phyloP scores from a whole-genome alignment of 2,329 filamentous ascomycete genomes.

The Acrocalymma vagum region DNA sequence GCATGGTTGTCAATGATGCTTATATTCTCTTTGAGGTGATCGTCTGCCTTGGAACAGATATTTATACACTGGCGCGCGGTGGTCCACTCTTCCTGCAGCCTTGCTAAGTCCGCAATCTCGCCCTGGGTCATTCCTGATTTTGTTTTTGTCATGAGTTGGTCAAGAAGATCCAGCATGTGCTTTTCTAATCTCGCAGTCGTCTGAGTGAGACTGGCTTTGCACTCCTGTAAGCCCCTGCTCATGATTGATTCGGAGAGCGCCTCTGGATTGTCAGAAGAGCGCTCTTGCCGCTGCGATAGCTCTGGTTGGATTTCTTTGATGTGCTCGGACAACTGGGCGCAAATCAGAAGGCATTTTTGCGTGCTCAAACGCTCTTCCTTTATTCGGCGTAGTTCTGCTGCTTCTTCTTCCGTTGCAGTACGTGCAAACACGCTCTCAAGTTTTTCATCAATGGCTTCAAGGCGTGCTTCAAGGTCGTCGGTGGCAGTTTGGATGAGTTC shows the following conservation, averaged over 20 bases:
- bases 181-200: constrained; percentile 14
- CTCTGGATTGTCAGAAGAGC: constrained; percentile 1
- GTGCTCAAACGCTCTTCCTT: constrained; percentile 18
- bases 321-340: constrained; percentile 16
- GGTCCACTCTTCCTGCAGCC: constrained; percentile 14
- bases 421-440: no score
- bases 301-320: constrained; percentile 13
- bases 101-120: constrained; percentile 7
- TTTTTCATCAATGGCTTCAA: constrained; percentile 20
- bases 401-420: constrained; percentile 5
- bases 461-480: constrained; percentile 18
- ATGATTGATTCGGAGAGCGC: constrained; percentile 11
- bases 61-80: constrained; percentile 16
- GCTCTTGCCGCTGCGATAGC: neutral
- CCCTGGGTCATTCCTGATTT: constrained; percentile 9
- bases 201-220: constrained; percentile 11
- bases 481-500: constrained; percentile 19
- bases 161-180: constrained; percentile 13
- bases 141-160: constrained; percentile 9
- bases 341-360: constrained; percentile 18
- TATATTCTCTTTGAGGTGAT: constrained; percentile 13
- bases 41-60: constrained; percentile 11
- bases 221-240: constrained; percentile 15
- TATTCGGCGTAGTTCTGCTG: constrained; percentile 11
- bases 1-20: constrained; percentile 18